Evolutionary conservation across 768 basidiomycete genomes (phyloP).

Genomic region (Mycena epipterygia): DNA sequence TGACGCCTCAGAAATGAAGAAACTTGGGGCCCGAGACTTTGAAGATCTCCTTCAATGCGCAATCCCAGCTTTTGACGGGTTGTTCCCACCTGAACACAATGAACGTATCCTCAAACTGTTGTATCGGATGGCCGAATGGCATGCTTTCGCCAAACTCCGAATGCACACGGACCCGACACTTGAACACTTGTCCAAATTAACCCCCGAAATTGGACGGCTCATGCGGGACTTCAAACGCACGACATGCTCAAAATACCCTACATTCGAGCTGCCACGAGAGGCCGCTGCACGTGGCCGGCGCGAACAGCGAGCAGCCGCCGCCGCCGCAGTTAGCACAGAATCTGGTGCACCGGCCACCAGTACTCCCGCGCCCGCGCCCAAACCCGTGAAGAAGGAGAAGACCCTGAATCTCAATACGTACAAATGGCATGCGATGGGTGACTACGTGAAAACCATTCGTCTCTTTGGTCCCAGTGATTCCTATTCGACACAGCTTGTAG

Average conservation of each 20-base stretch:
- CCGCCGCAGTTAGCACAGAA: not conserved
- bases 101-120: slow-evolving; percentile 42
- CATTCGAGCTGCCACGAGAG: slow-evolving; percentile 47
- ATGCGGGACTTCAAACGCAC: slow-evolving; percentile 44
- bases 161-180: slow-evolving; percentile 52
- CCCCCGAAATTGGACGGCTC: slow-evolving; percentile 38
- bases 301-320: slow-evolving; percentile 10
- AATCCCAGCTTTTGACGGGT: slow-evolving; percentile 50
- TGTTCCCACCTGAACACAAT: slow-evolving; percentile 44
- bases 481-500: slow-evolving; percentile 39
- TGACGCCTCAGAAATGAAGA: slow-evolving; percentile 44
- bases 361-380: not conserved
- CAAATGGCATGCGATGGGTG: slow-evolving; percentile 44
- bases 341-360: no score
- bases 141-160: slow-evolving; percentile 53
- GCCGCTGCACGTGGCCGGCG: slow-evolving; percentile 31
- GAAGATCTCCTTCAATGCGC: slow-evolving; percentile 52
- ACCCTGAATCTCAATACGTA: slow-evolving; percentile 44
- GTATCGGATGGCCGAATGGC: slow-evolving; percentile 48
- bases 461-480: slow-evolving; percentile 42
- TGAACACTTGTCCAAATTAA: slow-evolving; percentile 35
- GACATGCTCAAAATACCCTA: slow-evolving; percentile 41
- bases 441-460: slow-evolving; percentile 37
- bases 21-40: slow-evolving; percentile 46
- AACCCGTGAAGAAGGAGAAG: slow-evolving; percentile 27